Evolutionary conservation across 192 early-diverging fungal species (phyloP), one percentile per base, ranked within the genome.

Genomic region (Backusella psychrophila): DNA sequence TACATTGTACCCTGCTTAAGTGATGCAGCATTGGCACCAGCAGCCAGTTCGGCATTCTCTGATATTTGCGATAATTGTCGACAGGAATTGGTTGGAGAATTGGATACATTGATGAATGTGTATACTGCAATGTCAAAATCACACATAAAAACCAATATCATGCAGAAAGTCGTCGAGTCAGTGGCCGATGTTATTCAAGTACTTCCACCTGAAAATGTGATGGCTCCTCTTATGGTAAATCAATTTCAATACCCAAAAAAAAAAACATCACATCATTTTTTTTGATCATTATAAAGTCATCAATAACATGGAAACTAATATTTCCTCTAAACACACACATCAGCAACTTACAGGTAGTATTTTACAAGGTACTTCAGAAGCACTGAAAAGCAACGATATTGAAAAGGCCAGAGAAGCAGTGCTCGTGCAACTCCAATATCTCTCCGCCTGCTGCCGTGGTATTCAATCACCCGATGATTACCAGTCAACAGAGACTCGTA

Each of bases 1-100:
- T 91, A 89, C 76, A 85, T 94, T 41, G 86, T 91, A 23, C 85
- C 90, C 0, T 87, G 85, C 53, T 71, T 94, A 65, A 85, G 83
- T 36, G 82, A 89, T 23, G 85, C 90, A 0, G 74, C 84, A 66
- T 75, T 91, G 6, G 89, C 92, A 9, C 82, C 80, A 4, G 68
- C 84, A n/a, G 91, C 92, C 3, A 91, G 90, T n/a, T 82, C 82
- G 4, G 85, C 91, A 1, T 89, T 94, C 15, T 87, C 90, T 17
- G 85, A 85, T 36, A 88, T 94, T 46, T 94, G 92, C 75, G 91
- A 94, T 66, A 87, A 85, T 59, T 94, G 92, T 74, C 88, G 91
- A 42, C 84, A 87, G 29, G 85, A 87, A n/a, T 78, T 94, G 3
- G 80, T 90, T 1, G 87, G 83, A 1, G 90, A 84, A 0, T 82